Percentiles rank a stretch among this genome's conserved stretches.
Conservation (phyloP, 192 early-diverging fungal species). For the Diversispora eburnea region DNA sequence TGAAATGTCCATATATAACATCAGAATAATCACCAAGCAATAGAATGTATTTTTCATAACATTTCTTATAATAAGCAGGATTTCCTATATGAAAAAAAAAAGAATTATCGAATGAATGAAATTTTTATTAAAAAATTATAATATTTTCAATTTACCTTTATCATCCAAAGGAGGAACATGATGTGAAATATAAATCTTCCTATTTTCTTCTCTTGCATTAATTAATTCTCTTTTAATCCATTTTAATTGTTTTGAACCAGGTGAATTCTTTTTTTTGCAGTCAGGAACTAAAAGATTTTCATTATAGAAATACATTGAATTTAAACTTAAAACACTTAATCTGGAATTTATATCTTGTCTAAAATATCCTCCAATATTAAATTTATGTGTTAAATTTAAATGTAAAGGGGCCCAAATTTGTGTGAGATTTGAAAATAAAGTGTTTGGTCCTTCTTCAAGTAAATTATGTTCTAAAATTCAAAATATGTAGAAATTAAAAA, state of each 20-base stretch:
- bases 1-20: conserved; percentile 42
- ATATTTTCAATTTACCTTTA: conserved; percentile 24
- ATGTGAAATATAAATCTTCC: conserved; percentile 31
- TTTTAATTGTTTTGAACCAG: conserved; percentile 30
- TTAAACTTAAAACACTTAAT: conserved; percentile 24
- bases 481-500: neutral
- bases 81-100: conserved; percentile 34
- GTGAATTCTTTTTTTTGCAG: conserved; percentile 28
- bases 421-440: conserved; percentile 22
- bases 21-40: conserved; percentile 36
- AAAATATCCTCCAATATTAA: conserved; percentile 38
- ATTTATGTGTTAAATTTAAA: conserved; percentile 32
- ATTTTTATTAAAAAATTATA: conserved; percentile 8
- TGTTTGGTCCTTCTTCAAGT: conserved; percentile 15
- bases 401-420: conserved; percentile 34
- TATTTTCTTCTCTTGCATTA: conserved; percentile 18
- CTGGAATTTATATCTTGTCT: conserved; percentile 30
- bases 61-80: conserved; percentile 25
- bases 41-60: conserved; percentile 30
- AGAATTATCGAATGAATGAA: conserved; percentile 26
- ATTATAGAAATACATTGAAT: conserved; percentile 37
- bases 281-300: conserved; percentile 28
- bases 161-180: conserved; percentile 37
- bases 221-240: conserved; percentile 35
- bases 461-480: conserved; percentile 28